Evolutionary conservation across 1,284 basidiomycete species (phyloP).

Genomic region (Sanghuangporus weigelae): DNA sequence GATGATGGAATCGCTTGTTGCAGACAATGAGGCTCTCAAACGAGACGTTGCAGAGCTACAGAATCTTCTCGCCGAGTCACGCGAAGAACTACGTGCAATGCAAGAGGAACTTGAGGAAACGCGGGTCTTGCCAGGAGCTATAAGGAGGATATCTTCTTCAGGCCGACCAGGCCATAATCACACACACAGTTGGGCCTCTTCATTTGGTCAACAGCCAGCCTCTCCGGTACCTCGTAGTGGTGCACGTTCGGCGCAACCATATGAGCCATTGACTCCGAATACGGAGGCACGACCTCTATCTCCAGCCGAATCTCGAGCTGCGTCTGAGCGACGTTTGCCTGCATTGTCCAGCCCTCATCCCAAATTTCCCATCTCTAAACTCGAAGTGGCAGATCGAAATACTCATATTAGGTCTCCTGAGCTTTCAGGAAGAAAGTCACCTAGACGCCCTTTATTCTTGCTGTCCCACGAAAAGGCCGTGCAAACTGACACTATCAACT

Average conservation of each 20-base stretch:
- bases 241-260: conserved; percentile 28
- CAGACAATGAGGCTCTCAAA: conserved; percentile 78
- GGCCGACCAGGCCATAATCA: conserved; percentile 9
- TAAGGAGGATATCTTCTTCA: conserved; percentile 15
- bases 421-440: conserved; percentile 36
- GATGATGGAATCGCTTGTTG: conserved; percentile 76
- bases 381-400: conserved; percentile 44
- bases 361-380: conserved; percentile 31
- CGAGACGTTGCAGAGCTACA: conserved; percentile 78
- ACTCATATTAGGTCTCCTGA: conserved; percentile 30
- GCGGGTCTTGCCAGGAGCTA: conserved; percentile 42
- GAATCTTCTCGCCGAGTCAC: conserved; percentile 61
- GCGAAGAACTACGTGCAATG: conserved; percentile 68
- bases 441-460: conserved; percentile 48
- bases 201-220: conserved; percentile 17
- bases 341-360: conserved; percentile 35
- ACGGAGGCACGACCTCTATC: conserved; percentile 51
- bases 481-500: conserved; percentile 58
- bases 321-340: conserved; percentile 39
- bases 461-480: conserved; percentile 63
- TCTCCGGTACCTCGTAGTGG: conserved; percentile 24
- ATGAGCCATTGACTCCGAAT: conserved; percentile 60
- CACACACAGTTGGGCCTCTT: conserved; percentile 16
- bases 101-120: conserved; percentile 75
- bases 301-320: conserved; percentile 43